These are phyloP conservation scores for Trypanosoma caninum DNA, from an alignment of 208 protist species.

Conservation along the genomic window DNA sequence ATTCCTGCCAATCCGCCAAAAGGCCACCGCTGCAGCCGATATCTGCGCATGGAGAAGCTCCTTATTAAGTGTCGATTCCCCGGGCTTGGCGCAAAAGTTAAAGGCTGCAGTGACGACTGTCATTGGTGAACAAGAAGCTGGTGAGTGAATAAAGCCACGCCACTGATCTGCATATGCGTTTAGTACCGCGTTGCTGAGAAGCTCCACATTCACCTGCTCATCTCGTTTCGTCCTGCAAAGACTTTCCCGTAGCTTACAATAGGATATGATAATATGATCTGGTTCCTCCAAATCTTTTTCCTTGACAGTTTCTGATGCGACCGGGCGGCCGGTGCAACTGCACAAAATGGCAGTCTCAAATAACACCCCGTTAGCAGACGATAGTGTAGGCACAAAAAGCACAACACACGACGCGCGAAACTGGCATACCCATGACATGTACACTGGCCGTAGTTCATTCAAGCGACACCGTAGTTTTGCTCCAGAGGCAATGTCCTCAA, in stretches of 20 bases:
- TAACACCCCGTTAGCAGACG: slow-evolving; percentile 58
- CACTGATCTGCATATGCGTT: slow-evolving; percentile 84
- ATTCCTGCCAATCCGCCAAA: slow-evolving; percentile 31
- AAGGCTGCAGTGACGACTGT: slow-evolving; percentile 64
- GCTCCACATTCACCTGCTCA: slow-evolving; percentile 47
- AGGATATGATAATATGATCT: slow-evolving; percentile 85
- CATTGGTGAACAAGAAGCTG: slow-evolving; percentile 62
- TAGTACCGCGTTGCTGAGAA: slow-evolving; percentile 69
- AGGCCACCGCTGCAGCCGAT: slow-evolving; percentile 45
- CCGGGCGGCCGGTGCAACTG: slow-evolving; percentile 28
- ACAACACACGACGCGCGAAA: slow-evolving; percentile 73
- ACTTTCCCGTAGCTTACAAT: slow-evolving; percentile 74
- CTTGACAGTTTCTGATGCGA: slow-evolving; percentile 15
- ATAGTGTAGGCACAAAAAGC: slow-evolving; percentile 82
- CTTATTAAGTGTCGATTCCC: slow-evolving; percentile 70
- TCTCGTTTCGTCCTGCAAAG: slow-evolving; percentile 69
- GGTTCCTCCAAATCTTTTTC: slow-evolving; percentile 41
- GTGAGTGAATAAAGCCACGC: slow-evolving; percentile 75
- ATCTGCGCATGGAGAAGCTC: slow-evolving; percentile 83
- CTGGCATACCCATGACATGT: slow-evolving; percentile 72
- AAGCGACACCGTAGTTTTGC: slow-evolving; percentile 62
- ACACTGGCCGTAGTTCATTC: slow-evolving; percentile 57
- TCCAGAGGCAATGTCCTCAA: slow-evolving; percentile 82
- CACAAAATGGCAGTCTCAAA: slow-evolving; percentile 69
- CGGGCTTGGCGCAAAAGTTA: slow-evolving; percentile 50